Evolutionary conservation across 2,329 filamentous ascomycete genomes (phyloP).

Genomic region (Epichloe uncinata): DNA sequence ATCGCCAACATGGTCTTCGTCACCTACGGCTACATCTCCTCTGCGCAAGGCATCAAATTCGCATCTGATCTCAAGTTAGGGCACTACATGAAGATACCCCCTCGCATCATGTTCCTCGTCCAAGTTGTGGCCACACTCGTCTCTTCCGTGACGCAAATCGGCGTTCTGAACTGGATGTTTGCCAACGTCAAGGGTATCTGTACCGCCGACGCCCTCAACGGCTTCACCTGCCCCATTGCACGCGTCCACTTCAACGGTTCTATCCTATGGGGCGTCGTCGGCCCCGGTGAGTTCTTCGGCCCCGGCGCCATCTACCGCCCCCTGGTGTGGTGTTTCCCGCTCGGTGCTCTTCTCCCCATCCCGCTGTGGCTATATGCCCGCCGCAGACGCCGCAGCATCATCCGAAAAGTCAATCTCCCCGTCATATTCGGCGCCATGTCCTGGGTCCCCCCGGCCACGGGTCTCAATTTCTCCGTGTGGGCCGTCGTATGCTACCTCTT

Average conservation of each 20-base stretch:
- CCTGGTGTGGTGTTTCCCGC: conserved; percentile 68
- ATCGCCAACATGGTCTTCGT: conserved; percentile 92
- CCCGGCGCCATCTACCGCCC: conserved; percentile 58
- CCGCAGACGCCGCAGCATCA: conserved; percentile 43
- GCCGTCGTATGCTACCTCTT: conserved; percentile 74
- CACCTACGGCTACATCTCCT: conserved; percentile 82
- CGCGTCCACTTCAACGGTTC: conserved; percentile 83
- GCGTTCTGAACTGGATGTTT: conserved; percentile 86
- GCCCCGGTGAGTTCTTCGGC: conserved; percentile 72
- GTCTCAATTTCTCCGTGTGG: conserved; percentile 82
- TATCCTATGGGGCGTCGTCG: conserved; percentile 82
- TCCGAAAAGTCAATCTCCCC: conserved; percentile 68
- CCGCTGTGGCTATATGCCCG: conserved; percentile 59
- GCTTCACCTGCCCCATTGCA: conserved; percentile 78
- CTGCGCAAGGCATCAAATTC: conserved; percentile 80
- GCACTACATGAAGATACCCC: conserved; percentile 84
- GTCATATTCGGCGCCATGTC: conserved; percentile 71
- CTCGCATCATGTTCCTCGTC: conserved; percentile 63
- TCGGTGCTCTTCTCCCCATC: conserved; percentile 63
- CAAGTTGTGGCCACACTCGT: conserved; percentile 65
- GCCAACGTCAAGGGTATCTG: conserved; percentile 63
- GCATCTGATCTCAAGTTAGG: conserved; percentile 77
- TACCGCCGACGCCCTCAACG: conserved; percentile 66
- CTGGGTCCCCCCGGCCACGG: conserved; percentile 79
- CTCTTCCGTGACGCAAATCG: conserved; percentile 69